A percentile compares a stretch with the other conserved stretches of the same genome.
Conservation (phyloP, 441 rosid genomes). For the Gossypium gossypioides region DNA sequence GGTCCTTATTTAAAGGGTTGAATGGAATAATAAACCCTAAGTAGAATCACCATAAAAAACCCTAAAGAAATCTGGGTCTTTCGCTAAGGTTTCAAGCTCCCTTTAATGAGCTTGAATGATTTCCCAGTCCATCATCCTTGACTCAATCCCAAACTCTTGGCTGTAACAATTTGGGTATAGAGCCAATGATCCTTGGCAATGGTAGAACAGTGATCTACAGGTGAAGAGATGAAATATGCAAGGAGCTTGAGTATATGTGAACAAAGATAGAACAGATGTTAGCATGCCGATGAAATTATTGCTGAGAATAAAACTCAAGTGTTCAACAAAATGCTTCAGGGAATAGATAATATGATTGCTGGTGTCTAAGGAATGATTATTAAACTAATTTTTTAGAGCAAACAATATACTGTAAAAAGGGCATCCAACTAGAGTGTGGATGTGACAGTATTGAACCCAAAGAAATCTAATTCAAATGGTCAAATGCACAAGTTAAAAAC, state of each 20-base stretch:
- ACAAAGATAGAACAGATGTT: neutral
- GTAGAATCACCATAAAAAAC: neutral
- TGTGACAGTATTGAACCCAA: neutral
- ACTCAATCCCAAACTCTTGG: neutral
- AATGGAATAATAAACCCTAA: neutral
- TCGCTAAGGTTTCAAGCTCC: neutral
- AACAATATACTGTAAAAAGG: neutral
- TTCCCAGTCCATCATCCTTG: neutral
- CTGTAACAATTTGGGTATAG: neutral
- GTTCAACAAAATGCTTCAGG: neutral
- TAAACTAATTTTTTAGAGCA: neutral
- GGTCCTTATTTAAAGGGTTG: neutral
- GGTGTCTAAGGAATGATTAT: neutral
- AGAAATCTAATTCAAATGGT: neutral
- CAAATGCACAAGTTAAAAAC: neutral
- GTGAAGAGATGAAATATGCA: neutral
- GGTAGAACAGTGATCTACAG: neutral
- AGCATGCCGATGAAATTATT: neutral
- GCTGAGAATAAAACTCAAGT: neutral
- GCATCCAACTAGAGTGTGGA: neutral
- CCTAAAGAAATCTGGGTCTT: neutral
- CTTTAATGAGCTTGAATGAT: neutral
- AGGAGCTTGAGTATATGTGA: neutral
- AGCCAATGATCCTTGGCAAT: neutral
- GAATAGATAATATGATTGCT: neutral